A percentile compares a stretch with the other conserved stretches of the same genome.
These are phyloP conservation scores for Colletotrichum sp. DNA, from an alignment of 2,329 filamentous ascomycete genomes.

Conservation along the genomic window DNA sequence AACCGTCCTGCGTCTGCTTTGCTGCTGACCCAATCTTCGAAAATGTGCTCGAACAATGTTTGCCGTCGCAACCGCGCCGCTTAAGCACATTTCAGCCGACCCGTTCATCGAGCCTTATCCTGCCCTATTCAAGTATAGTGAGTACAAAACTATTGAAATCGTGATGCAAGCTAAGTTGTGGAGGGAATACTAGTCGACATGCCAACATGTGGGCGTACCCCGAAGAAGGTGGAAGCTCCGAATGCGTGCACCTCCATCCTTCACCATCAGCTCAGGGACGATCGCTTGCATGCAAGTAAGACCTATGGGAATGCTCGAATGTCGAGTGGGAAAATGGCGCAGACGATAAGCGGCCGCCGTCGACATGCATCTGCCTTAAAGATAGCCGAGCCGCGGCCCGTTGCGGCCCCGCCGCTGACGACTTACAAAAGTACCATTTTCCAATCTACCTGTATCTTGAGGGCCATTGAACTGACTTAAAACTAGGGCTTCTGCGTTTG, in stretches of 20 bases:
- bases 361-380: background rate
- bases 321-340: background rate
- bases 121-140: background rate
- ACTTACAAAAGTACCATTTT: background rate
- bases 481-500: background rate
- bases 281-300: background rate
- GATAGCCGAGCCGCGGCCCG: background rate
- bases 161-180: background rate
- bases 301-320: background rate
- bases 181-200: background rate
- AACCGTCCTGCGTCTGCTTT: background rate
- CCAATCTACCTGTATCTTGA: too few relatives aligned
- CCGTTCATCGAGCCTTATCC: background rate
- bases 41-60: background rate
- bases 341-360: background rate
- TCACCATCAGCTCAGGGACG: background rate
- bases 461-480: background rate
- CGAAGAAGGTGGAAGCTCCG: background rate
- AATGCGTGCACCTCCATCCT: background rate
- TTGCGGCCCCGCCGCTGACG: background rate
- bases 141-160: accelerated
- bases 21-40: background rate
- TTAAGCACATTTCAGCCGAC: background rate
- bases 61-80: background rate
- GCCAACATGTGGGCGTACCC: background rate